Evolutionary conservation across 1,284 basidiomycete species (phyloP).

Genomic region (Cutaneotrichosporon spelunceum): DNA sequence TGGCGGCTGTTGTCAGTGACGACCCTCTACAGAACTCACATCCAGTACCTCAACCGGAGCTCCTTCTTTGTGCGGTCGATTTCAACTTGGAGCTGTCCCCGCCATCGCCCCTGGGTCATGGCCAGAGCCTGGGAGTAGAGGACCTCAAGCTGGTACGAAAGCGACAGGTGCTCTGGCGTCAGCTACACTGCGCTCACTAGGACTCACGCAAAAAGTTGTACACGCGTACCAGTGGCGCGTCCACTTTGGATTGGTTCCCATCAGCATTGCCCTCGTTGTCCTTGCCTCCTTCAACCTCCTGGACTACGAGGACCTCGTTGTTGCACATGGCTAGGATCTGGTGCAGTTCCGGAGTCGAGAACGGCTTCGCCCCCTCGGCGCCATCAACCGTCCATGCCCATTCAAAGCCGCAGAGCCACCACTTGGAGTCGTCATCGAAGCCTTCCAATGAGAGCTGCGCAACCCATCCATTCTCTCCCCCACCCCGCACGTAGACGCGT

Average conservation of each 20-base stretch:
- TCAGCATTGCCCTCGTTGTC: slow-evolving; percentile 9
- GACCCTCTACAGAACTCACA: slow-evolving; percentile 6
- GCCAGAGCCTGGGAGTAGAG: slow-evolving; percentile 39
- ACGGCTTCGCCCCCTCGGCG: slow-evolving; percentile 13
- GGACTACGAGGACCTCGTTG: slow-evolving; percentile 33
- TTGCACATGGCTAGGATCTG: slow-evolving; percentile 45
- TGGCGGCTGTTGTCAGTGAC: slow-evolving; percentile 18
- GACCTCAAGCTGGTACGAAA: slow-evolving; percentile 45
- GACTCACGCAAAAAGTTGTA: slow-evolving; percentile 45
- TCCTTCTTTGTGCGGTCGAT: slow-evolving; percentile 36
- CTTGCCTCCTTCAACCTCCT: slow-evolving; percentile 14
- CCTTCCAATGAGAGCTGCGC: slow-evolving; percentile 42
- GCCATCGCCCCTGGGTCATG: slow-evolving; percentile 37
- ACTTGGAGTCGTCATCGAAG: slow-evolving; percentile 39
- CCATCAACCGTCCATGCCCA: slow-evolving; percentile 41
- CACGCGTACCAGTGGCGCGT: slow-evolving; percentile 43
- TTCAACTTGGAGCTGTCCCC: slow-evolving; percentile 39
- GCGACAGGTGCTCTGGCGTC: slow-evolving; percentile 39
- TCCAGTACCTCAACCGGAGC: slow-evolving; percentile 42
- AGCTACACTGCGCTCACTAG: neutral
- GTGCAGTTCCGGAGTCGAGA: slow-evolving; percentile 33
- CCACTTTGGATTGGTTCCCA: slow-evolving; percentile 20
- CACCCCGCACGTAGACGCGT: slow-evolving; percentile 34
- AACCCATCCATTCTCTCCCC: slow-evolving; percentile 34
- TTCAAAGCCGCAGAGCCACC: slow-evolving; percentile 47